Percentiles rank a stretch among this genome's conserved stretches.
phyloP scores from a whole-genome alignment of 2,329 filamentous ascomycete species.

The Diaporthe citrichinensis region DNA sequence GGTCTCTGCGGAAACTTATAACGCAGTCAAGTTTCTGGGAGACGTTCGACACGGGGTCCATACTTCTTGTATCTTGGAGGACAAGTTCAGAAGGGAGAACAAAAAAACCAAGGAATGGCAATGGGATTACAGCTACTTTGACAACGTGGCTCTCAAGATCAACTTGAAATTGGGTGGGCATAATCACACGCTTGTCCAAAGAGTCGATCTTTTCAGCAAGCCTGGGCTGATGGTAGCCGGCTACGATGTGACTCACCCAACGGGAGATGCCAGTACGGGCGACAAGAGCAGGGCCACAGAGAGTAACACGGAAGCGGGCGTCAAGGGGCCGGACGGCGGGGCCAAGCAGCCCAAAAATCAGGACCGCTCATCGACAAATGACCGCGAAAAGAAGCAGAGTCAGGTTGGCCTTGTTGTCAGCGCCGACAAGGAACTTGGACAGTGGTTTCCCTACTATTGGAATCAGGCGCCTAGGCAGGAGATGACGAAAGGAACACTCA shows the following conservation, averaged over 20 bases:
- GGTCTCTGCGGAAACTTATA: conserved; percentile 66
- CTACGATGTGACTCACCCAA: conserved; percentile 91
- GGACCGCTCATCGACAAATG: too few relatives aligned
- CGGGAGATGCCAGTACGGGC: conserved; percentile 66
- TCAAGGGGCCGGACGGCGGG: too few relatives aligned
- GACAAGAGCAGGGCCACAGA: conserved; percentile 53
- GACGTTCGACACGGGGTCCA: conserved; percentile 78
- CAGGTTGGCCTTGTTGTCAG: conserved; percentile 87
- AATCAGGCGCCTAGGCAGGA: conserved; percentile 77
- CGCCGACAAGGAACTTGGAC: conserved; percentile 76
- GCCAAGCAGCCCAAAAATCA: too few relatives aligned
- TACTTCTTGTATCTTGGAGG: conserved; percentile 79
- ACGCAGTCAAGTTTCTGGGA: conserved; percentile 75
- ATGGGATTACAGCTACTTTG: too few relatives aligned
- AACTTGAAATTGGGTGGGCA: conserved; percentile 88
- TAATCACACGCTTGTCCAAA: too few relatives aligned
- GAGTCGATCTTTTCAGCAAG: too few relatives aligned
- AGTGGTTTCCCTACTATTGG: conserved; percentile 84
- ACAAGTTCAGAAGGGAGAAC: too few relatives aligned
- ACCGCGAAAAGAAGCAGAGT: conserved; percentile 65
- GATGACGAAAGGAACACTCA: conserved; percentile 74
- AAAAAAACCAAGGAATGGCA: too few relatives aligned
- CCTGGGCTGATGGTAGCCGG: conserved; percentile 82
- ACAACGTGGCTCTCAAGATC: conserved; percentile 82
- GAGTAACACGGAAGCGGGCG: too few relatives aligned